These are phyloP conservation scores for Antarctomyces pellizariae DNA, from an alignment of 495 filamentous ascomycete genomes.

Conservation along the genomic window DNA sequence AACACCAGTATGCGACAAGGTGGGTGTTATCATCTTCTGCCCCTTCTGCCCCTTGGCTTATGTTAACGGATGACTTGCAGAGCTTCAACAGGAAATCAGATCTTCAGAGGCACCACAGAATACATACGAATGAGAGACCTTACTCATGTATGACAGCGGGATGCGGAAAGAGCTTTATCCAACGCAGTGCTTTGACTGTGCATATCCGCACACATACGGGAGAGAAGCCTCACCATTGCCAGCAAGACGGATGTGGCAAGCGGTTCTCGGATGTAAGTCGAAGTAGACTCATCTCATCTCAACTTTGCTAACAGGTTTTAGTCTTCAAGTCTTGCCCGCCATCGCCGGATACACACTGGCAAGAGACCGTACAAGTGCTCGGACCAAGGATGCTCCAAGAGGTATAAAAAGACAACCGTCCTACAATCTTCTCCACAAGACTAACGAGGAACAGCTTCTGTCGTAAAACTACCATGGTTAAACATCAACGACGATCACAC, in stretches of 20 bases:
- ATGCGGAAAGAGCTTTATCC: constrained; percentile 79
- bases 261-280: constrained; percentile 63
- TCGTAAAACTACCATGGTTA: constrained; percentile 72
- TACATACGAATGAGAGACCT: constrained; percentile 76
- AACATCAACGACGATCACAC: constrained; percentile 52
- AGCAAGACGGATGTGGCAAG: constrained; percentile 58
- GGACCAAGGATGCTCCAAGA: constrained; percentile 56
- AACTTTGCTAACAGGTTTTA: constrained; percentile 20
- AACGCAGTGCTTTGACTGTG: constrained; percentile 67
- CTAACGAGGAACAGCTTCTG: constrained; percentile 37
- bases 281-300: constrained; percentile 4
- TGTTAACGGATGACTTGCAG: constrained; percentile 23
- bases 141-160: constrained; percentile 44
- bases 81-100: constrained; percentile 89
- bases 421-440: too few species aligned
- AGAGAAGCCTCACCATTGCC: constrained; percentile 72
- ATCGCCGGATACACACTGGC: constrained; percentile 71
- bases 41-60: constrained; percentile 1
- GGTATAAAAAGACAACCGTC: constrained; percentile 24
- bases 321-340: constrained; percentile 73
- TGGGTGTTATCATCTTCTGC: constrained; percentile 12
- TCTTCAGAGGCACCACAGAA: constrained; percentile 67
- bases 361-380: constrained; percentile 68
- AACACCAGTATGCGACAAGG: constrained; percentile 26
- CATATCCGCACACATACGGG: constrained; percentile 75